Evolutionary conservation across 176 grass and related monocot genomes (phyloP), one percentile per base, ranked within the genome.

Genomic region (Canna indica): DNA sequence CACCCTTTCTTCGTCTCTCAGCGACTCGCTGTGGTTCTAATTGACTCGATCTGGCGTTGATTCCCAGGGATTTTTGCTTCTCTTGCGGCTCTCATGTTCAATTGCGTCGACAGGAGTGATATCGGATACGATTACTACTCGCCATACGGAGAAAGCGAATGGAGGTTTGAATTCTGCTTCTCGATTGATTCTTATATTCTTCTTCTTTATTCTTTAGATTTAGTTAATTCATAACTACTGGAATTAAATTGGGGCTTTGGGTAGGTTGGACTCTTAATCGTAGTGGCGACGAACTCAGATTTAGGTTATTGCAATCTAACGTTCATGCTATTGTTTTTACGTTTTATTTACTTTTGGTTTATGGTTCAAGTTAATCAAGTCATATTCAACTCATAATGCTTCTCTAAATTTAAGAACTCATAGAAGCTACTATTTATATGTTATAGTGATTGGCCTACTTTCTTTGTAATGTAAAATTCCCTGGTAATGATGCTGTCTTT

Each of bases 61-160:
- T 66, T 57, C 54, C 36, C 67, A 84, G 84, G 88, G 47, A 84
- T 91, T 68, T 87, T 91, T 70, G 84, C 88, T 24, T 79, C 81
- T 27, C 56, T 91, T 41, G 84, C 81, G 32, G 88, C 85, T 24
- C 82, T 87, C 75, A 96, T 96, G 91, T 88, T 96, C 82, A 96
- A 96, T 68, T 82, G 80, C 68, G 87, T 96, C 34, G 90, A 75
- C 64, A 69, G 71, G 67, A 87, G 85, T 25, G 85, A 90, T 24
- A 79, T 83, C 75, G 70, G 80, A 44, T 62, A 88, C 47, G 83
- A 83, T 27, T 91, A 86, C 68, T 96, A 88, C 78, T 91, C 88
- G 12, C 85, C 91, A 12, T 85, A 80, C n/a, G 82, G 82, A 38
- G 83, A 96, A 47, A 71, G 78, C 1, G 91, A 91, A 29, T 96